Conservation (phyloP, 345 rosid genomes). For the Linum lewisii region DNA sequence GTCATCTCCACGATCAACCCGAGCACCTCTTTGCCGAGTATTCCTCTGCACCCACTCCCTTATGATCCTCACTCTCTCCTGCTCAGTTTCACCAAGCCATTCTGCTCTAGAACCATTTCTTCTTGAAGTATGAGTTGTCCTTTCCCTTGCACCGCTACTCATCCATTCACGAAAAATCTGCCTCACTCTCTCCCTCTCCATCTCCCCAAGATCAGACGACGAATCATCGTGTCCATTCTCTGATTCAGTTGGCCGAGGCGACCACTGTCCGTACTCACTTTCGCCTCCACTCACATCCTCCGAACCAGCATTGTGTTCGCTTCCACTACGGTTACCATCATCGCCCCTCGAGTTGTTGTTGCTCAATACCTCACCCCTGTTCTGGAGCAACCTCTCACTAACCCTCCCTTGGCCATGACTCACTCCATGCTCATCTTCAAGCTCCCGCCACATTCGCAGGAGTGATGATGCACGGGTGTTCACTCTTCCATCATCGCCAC, state of each 20-base stretch:
- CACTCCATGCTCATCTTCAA: conserved; percentile 79
- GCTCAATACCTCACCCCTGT: conserved; percentile 31
- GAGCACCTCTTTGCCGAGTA: conserved; percentile 52
- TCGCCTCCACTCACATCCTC: conserved; percentile 40
- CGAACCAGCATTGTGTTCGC: conserved; percentile 28
- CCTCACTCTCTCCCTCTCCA: conserved; percentile 83
- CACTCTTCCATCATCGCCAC: conserved; percentile 44
- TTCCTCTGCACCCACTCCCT: conserved; percentile 85
- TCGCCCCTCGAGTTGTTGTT: conserved; percentile 26
- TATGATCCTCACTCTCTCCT: conserved; percentile 79
- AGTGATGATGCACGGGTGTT: conserved; percentile 69
- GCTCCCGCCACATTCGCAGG: conserved; percentile 81
- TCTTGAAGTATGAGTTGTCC: conserved; percentile 31
- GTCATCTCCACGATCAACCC: conserved; percentile 45
- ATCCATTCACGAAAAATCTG: conserved; percentile 81
- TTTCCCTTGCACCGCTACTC: conserved; percentile 51
- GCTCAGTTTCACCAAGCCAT: conserved; percentile 89
- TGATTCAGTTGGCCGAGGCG: conserved; percentile 37
- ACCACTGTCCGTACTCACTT: conserved; percentile 47
- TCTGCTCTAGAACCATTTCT: conserved; percentile 44
- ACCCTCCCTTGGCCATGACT: conserved; percentile 46
- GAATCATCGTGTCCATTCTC: conserved; percentile 42
- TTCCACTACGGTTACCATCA: conserved; percentile 16
- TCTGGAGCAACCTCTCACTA: conserved; percentile 33
- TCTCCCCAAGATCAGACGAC: conserved; percentile 59